phyloP scores from a whole-genome alignment of 768 basidiomycete genomes.

The Erythrobasidium yunnanense region DNA sequence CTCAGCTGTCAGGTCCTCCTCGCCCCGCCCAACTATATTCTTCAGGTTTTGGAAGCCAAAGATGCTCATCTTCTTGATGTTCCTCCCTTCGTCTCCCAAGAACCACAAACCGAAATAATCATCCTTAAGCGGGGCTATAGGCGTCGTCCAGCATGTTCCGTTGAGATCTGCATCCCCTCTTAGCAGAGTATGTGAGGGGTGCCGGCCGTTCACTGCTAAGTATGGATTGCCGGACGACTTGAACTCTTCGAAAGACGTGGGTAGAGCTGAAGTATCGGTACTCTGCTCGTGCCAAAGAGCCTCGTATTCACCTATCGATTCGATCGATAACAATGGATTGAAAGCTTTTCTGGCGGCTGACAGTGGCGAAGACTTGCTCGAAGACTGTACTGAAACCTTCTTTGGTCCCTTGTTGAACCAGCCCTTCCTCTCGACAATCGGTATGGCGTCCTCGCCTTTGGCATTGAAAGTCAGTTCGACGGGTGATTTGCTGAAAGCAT shows the following conservation, averaged over 20 bases:
- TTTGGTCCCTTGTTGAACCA: conserved; percentile 29
- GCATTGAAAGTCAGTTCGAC: not conserved
- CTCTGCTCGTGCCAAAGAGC: not conserved
- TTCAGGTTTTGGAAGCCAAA: conserved; percentile 29
- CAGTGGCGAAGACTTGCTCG: not conserved
- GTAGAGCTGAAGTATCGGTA: not conserved
- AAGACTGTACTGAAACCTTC: too few relatives aligned
- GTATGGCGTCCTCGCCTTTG: not conserved
- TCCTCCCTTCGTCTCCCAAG: conserved; percentile 10
- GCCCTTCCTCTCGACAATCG: conserved; percentile 23
- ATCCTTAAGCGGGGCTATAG: conserved; percentile 16
- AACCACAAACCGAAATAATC: conserved; percentile 32
- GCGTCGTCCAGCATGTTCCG: conserved; percentile 1
- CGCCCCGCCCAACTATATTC: conserved; percentile 30
- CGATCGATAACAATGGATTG: not conserved
- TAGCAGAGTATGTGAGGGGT: not conserved
- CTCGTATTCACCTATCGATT: not conserved
- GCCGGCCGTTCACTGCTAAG: not conserved
- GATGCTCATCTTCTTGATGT: conserved; percentile 1
- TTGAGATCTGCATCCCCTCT: not conserved
- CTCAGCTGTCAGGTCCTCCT: conserved; percentile 24
- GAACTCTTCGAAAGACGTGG: not conserved
- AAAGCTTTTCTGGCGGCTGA: conserved; percentile 22
- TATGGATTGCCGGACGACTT: not conserved
- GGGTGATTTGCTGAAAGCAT: conserved; percentile 27